A percentile compares a stretch with the other conserved stretches of the same genome.
Evolutionary conservation across 441 rosid genomes (phyloP).

Genomic region (Gossypium schwendimanii): DNA sequence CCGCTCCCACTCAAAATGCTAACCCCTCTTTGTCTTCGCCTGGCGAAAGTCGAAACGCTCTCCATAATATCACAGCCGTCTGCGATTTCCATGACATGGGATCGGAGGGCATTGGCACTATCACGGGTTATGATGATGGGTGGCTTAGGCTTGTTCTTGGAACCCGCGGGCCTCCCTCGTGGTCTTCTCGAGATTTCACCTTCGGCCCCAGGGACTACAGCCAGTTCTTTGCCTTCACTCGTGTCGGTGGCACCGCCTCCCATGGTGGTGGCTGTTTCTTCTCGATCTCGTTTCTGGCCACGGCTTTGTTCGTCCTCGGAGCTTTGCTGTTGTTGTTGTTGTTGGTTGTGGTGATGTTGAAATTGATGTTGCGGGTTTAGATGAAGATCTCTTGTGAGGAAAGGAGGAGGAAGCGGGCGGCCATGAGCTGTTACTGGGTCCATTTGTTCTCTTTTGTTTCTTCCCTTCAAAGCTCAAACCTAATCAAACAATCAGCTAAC

Average conservation of each 20-base stretch:
- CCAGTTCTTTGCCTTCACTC: slow-evolving; percentile 29
- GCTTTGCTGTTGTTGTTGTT: slow-evolving; percentile 24
- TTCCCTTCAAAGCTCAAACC: slow-evolving; percentile 9
- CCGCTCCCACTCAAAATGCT: slow-evolving; percentile 78
- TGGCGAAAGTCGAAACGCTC: slow-evolving; percentile 56
- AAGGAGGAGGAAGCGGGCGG: slow-evolving; percentile 76
- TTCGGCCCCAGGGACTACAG: slow-evolving; percentile 23
- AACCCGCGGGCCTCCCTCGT: slow-evolving; percentile 81
- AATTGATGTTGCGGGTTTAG: slow-evolving; percentile 59
- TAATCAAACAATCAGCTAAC: not conserved
- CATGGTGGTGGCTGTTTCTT: slow-evolving; percentile 29
- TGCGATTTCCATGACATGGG: slow-evolving; percentile 78
- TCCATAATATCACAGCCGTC: slow-evolving; percentile 66
- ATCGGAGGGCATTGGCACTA: slow-evolving; percentile 78
- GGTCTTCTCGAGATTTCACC: slow-evolving; percentile 60
- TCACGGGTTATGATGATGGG: slow-evolving; percentile 78
- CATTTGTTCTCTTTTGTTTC: slow-evolving; percentile 25
- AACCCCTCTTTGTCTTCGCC: slow-evolving; percentile 67
- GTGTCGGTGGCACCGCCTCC: slow-evolving; percentile 22
- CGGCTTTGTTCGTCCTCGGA: slow-evolving; percentile 42
- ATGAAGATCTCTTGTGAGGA: slow-evolving; percentile 63
- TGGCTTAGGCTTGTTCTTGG: slow-evolving; percentile 77
- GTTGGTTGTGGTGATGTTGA: slow-evolving; percentile 35
- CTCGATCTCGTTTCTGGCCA: slow-evolving; percentile 56
- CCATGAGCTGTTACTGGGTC: slow-evolving; percentile 63